Percentiles rank a stretch among this genome's conserved stretches.
Conservation (phyloP, 208 protist species). For the Acanthamoeba culbertsoni region DNA sequence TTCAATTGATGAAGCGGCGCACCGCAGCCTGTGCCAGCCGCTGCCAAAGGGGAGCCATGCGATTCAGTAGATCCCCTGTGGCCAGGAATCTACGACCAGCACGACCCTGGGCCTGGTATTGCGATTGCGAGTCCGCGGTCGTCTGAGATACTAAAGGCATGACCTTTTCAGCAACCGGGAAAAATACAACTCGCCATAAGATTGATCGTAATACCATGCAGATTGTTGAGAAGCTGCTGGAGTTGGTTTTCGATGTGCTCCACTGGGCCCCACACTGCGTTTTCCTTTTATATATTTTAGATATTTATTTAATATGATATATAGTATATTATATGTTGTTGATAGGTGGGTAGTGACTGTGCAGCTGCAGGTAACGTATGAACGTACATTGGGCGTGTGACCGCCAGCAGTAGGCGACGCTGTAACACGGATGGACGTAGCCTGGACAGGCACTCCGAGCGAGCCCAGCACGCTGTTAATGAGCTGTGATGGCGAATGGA, state of each 20-base stretch:
- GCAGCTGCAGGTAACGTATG: too few species aligned
- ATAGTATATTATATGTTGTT: too few species aligned
- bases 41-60: neutral
- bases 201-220: neutral
- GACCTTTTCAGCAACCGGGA: neutral
- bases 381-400: neutral
- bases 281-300: too few species aligned
- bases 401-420: neutral
- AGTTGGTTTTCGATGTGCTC: neutral
- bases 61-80: neutral
- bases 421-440: slow-evolving; percentile 1
- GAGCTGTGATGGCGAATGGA: neutral
- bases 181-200: neutral
- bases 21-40: slow-evolving; percentile 15
- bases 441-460: slow-evolving; percentile 2
- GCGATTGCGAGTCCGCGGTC: neutral
- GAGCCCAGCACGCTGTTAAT: slow-evolving; percentile 35
- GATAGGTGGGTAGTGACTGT: too few species aligned
- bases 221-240: neutral
- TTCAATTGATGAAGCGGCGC: neutral
- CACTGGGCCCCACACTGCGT: neutral
- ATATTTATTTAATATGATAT: too few species aligned
- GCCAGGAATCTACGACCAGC: neutral
- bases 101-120: neutral
- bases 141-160: neutral